phyloP scores from a whole-genome alignment of 495 filamentous ascomycete genomes.

The Lepidopterella palustris region DNA sequence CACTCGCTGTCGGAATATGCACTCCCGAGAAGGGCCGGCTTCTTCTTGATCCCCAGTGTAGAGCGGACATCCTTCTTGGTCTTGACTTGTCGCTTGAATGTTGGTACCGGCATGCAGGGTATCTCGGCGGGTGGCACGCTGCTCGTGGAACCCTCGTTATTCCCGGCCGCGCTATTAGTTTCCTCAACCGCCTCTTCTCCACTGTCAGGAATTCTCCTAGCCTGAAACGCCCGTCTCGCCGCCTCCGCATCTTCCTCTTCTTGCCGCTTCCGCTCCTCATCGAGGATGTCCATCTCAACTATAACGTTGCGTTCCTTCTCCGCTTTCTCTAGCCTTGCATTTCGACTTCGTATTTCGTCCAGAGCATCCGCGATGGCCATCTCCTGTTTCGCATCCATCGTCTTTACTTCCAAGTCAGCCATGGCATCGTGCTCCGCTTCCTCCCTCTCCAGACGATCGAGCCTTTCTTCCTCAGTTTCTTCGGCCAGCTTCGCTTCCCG shows the following conservation, averaged over 20 bases:
- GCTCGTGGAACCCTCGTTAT: constrained; percentile 15
- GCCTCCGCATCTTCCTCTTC: constrained; percentile 77
- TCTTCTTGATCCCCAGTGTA: constrained; percentile 83
- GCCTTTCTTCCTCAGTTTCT: constrained; percentile 80
- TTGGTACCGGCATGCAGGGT: constrained; percentile 49
- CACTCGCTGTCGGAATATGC: too few species aligned
- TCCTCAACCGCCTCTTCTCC: constrained; percentile 37
- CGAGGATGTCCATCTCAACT: constrained; percentile 40
- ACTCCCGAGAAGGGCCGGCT: too few species aligned
- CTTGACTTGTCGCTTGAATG: constrained; percentile 71
- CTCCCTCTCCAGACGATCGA: constrained; percentile 77
- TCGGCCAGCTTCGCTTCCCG: constrained; percentile 49
- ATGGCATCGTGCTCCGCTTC: constrained; percentile 63
- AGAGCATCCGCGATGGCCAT: constrained; percentile 96
- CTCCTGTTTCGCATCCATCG: constrained; percentile 86
- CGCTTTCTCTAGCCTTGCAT: constrained; percentile 75
- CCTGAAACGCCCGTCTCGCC: constrained; percentile 69
- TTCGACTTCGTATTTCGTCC: constrained; percentile 88
- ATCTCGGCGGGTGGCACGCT: constrained; percentile 8
- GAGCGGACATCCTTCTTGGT: constrained; percentile 72
- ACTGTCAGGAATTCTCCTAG: constrained; percentile 32
- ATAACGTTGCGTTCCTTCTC: constrained; percentile 52
- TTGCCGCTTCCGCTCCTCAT: constrained; percentile 53
- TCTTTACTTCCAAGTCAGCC: constrained; percentile 75
- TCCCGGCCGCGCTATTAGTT: constrained; percentile 22